Evolutionary conservation across 768 basidiomycete genomes (phyloP), one percentile per base, ranked within the genome.

Genomic region (Hypholoma fasciculare): DNA sequence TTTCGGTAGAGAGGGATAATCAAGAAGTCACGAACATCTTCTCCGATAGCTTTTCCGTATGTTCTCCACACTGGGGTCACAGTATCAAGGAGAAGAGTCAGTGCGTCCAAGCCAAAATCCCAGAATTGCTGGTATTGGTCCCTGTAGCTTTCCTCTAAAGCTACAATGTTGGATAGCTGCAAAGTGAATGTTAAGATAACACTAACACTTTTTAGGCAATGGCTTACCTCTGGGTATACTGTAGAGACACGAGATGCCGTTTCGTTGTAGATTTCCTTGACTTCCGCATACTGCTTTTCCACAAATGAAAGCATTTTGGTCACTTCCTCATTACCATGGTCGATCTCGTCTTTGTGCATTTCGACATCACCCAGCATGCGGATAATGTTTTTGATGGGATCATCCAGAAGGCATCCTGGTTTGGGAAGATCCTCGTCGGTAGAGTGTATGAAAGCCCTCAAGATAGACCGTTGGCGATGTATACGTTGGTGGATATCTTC

Each of bases 1-100:
- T 92, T 90, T 36, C 90, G 83, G 61, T 92, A 92, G 64, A 89
- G 80, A 7, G 90, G 90, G 57, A 92, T 85, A 63, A 92, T 89
- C 58, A 92, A 82, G 67, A 92, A 92, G 60, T 90, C 89, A 48
- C 86, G 85, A 44, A 90, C 79, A 64, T 92, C 90, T 66, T 89
- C 83, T 34, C 89, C 88, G 52, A 92, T 90, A n/a, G 83, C 82
- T 65, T 88, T 90, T 52, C 90, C 90, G 59, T 92, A 90, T 36
- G 81, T 89, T 60, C 90, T 78, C 90, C 90, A 92, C 66, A 92
- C 83, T 0, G 90, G 90, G 1, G 90, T 84, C 13, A 92, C 85
- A 2, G 84, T 86, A 64, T 91, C 90, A 44, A 92, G 77, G 49
- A 92, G 71, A 56, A 92, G 79, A 0, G 90, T 91, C 54, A 92